Percentiles rank a stretch among this genome's conserved stretches.
These are phyloP conservation scores for Goffeauzyma gilvescens DNA, from an alignment of 768 basidiomycete species.

Conservation along the genomic window DNA sequence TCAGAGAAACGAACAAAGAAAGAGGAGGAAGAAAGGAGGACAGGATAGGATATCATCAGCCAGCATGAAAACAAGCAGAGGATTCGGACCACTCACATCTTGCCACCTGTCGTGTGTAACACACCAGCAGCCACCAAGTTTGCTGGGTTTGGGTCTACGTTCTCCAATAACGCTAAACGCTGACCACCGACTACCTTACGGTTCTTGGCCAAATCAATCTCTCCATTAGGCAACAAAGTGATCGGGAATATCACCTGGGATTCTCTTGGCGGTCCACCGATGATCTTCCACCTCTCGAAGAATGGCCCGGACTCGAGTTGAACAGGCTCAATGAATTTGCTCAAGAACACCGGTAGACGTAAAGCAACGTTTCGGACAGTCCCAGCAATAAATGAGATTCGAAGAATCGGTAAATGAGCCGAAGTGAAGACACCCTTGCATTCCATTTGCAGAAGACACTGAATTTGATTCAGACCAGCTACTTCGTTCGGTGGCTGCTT, in stretches of 20 bases:
- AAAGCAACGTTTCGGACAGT: slow-evolving; percentile 71
- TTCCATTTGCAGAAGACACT: slow-evolving; percentile 82
- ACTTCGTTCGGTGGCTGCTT: slow-evolving; percentile 76
- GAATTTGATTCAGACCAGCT: slow-evolving; percentile 64
- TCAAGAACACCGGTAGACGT: slow-evolving; percentile 65
- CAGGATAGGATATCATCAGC: too few relatives aligned
- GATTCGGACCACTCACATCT: slow-evolving; percentile 38
- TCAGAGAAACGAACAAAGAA: neutral
- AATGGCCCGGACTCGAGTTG: slow-evolving; percentile 65
- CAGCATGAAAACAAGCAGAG: neutral
- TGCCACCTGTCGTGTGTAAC: slow-evolving; percentile 74
- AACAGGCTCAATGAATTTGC: slow-evolving; percentile 87
- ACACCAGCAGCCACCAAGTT: slow-evolving; percentile 90
- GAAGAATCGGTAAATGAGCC: slow-evolving; percentile 53
- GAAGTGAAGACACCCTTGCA: slow-evolving; percentile 69
- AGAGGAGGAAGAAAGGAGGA: neutral
- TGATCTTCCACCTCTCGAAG: slow-evolving; percentile 95
- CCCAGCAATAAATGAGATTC: slow-evolving; percentile 78
- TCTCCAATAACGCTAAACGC: slow-evolving; percentile 54
- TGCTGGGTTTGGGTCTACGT: slow-evolving; percentile 80
- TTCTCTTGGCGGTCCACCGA: slow-evolving; percentile 86
- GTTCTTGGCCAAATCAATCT: slow-evolving; percentile 56
- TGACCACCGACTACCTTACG: slow-evolving; percentile 60
- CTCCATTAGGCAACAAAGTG: slow-evolving; percentile 43
- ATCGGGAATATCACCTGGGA: slow-evolving; percentile 75